A percentile compares a stretch with the other conserved stretches of the same genome.
Conservation (phyloP, 2,329 filamentous ascomycete species). For the Phialophora verrucosa region DNA sequence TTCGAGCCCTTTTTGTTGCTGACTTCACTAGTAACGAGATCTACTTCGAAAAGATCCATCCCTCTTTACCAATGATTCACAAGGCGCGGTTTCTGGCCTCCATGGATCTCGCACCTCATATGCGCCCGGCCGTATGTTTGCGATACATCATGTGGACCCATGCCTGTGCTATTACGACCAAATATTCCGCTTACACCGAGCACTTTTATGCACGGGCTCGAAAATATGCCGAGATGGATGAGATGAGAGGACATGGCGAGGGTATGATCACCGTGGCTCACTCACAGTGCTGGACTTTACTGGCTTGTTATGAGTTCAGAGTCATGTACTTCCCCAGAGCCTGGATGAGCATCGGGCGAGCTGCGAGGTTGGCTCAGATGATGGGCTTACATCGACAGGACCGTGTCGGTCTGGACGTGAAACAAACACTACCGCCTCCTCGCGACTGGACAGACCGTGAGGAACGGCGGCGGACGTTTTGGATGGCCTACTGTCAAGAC, state of each 20-base stretch:
- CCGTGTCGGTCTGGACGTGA: conserved; percentile 81
- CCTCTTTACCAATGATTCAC: conserved; percentile 86
- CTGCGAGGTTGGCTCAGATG: conserved; percentile 84
- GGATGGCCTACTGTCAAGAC: conserved; percentile 90
- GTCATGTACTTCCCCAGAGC: conserved; percentile 96
- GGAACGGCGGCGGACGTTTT: conserved; percentile 89
- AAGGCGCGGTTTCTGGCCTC: conserved; percentile 83
- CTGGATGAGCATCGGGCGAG: conserved; percentile 88
- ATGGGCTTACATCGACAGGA: conserved; percentile 89
- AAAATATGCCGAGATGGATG: conserved; percentile 88
- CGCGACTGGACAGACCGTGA: conserved; percentile 94
- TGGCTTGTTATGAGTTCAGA: conserved; percentile 90
- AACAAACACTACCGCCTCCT: conserved; percentile 84
- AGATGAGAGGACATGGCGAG: conserved; percentile 91
- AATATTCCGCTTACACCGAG: conserved; percentile 77
- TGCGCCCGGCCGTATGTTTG: conserved; percentile 83
- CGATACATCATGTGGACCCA: conserved; percentile 97
- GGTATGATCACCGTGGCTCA: conserved; percentile 83
- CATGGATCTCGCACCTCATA: conserved; percentile 84
- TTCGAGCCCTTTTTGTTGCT: conserved; percentile 2
- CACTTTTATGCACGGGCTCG: conserved; percentile 88
- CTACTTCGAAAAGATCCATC: conserved; percentile 90
- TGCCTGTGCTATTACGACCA: conserved; percentile 83
- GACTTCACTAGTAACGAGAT: conserved; percentile 68
- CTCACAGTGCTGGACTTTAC: conserved; percentile 80